A percentile compares a stretch with the other conserved stretches of the same genome.
Conservation (phyloP, 2,329 filamentous ascomycete genomes). For the Sphaerulina vaccinii region DNA sequence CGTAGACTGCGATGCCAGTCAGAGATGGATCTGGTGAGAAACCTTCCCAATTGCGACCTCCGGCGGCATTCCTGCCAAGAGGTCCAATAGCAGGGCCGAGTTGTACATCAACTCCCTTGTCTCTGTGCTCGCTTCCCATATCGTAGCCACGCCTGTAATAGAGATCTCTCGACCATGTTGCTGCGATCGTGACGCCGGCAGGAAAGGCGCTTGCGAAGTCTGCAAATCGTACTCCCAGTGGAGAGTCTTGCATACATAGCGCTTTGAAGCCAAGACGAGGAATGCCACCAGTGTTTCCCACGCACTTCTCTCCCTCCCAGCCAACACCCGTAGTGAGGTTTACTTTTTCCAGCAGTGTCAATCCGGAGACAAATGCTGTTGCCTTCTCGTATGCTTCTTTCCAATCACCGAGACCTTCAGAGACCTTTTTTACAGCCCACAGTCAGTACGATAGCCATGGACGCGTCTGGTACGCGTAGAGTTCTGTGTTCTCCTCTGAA, state of each 20-base stretch:
- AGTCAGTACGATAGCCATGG: not conserved
- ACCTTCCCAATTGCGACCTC: slow-evolving; percentile 69
- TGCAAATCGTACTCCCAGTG: slow-evolving; percentile 72
- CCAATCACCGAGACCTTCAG: slow-evolving; percentile 71
- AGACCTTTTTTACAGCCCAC: too few species aligned
- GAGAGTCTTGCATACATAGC: slow-evolving; percentile 85
- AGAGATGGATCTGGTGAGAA: slow-evolving; percentile 73
- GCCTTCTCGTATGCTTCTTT: slow-evolving; percentile 73
- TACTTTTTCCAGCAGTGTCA: slow-evolving; percentile 86
- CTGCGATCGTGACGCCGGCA: slow-evolving; percentile 73
- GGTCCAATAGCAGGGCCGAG: slow-evolving; percentile 77
- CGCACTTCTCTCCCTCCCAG: slow-evolving; percentile 70
- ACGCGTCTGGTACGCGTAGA: not conserved
- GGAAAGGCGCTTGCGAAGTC: slow-evolving; percentile 83
- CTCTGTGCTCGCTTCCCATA: slow-evolving; percentile 73
- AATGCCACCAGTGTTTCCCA: slow-evolving; percentile 70
- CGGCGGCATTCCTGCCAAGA: slow-evolving; percentile 65
- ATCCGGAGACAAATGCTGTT: slow-evolving; percentile 72
- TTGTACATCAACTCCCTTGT: slow-evolving; percentile 72
- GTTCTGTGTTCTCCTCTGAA: not conserved
- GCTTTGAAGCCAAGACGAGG: slow-evolving; percentile 68
- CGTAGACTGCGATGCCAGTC: slow-evolving; percentile 68
- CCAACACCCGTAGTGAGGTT: slow-evolving; percentile 82
- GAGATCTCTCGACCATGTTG: slow-evolving; percentile 75
- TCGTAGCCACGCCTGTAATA: slow-evolving; percentile 67